Base-by-base conservation (phyloP, 352 stramenopile genomes). In the Peronospora farinosa region DNA sequence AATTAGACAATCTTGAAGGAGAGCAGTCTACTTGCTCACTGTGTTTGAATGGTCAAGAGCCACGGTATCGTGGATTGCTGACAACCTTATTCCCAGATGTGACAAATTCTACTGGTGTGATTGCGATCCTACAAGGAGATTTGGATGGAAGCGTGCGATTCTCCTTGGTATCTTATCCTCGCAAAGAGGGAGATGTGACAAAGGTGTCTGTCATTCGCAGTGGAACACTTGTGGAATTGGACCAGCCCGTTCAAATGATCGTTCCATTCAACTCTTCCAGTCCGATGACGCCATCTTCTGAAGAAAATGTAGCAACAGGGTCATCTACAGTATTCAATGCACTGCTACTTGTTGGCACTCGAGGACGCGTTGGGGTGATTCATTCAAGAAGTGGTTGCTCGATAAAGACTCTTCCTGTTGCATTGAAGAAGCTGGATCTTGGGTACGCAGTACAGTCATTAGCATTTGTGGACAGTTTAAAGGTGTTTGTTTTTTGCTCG, bases 1-100 rank as follows among this genome's bases (percentile, higher is more conserved):
- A 90, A 37, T 37, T 90, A 7, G 65, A 84, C 1, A 66, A 67
- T 9, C 50, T 90, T 0, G 79, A 90, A 60, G 79, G 65, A 1
- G 72, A 90, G 16, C 74, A 82, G n/a, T 81, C 76, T 5, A 86
- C 72, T 31, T 71, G 63, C 23, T 40, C 68, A 9, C 19, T 69
- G 21, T 64, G 59, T 8, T 38, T 69, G 16, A 40, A 51, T 51
- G 50, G 44, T n/a, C 27, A 48, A 13, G 47, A 60, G 11, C 27
- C 35, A 25, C 54, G 3, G 0, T 40, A 59, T 19, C n/a, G 33
- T n/a, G 23, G 12, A 15, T 28, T 83, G 3, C 25, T 77, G 21
- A 28, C 41, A 7, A 55, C 44, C 28, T 47, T 87, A 42, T 62
- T 83, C 37, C 40, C 39, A 5, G 45, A 58, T 8, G 39, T 49